Evolutionary conservation across 1,284 basidiomycete species (phyloP).

Genomic region (Ceratobasidium sp.): DNA sequence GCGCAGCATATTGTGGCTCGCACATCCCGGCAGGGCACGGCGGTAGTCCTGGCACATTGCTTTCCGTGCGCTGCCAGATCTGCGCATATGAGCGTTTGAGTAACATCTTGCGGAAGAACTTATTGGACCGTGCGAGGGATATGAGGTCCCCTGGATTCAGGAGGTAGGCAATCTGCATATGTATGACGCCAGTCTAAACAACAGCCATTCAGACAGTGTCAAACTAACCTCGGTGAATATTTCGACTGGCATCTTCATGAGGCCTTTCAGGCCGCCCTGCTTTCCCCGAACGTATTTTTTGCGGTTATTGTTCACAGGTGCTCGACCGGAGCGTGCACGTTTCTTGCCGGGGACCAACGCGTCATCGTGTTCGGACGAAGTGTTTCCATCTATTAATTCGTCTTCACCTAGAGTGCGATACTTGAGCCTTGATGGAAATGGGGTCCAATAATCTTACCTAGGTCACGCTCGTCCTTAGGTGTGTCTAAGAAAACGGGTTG

Average conservation of each 20-base stretch:
- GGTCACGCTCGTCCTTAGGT: no score
- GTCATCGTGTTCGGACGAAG: neutral
- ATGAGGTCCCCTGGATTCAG: slow-evolving; percentile 17
- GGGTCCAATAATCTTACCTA: no score
- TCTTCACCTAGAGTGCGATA: no score
- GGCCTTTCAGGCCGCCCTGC: slow-evolving; percentile 6
- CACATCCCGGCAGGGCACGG: slow-evolving; percentile 17
- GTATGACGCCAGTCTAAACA: no score
- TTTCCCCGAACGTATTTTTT: neutral
- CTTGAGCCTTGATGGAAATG: no score
- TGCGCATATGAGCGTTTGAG: neutral
- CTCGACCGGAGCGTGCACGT: neutral
- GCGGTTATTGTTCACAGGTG: neutral
- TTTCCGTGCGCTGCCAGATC: slow-evolving; percentile 1
- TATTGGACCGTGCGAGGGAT: neutral
- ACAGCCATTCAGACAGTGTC: no score
- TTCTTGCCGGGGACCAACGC: neutral
- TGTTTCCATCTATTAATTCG: no score
- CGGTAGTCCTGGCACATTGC: slow-evolving; percentile 5
- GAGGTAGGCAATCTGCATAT: slow-evolving; percentile 3
- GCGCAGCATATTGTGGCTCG: slow-evolving; percentile 25
- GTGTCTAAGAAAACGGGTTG: no score
- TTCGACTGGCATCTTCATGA: slow-evolving; percentile 14
- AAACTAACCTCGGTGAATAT: slow-evolving; percentile 16
- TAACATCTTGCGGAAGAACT: slow-evolving; percentile 17